These are phyloP conservation scores for Helianthus tuberosus DNA, from an alignment of 129 eudicot species.

Conservation along the genomic window DNA sequence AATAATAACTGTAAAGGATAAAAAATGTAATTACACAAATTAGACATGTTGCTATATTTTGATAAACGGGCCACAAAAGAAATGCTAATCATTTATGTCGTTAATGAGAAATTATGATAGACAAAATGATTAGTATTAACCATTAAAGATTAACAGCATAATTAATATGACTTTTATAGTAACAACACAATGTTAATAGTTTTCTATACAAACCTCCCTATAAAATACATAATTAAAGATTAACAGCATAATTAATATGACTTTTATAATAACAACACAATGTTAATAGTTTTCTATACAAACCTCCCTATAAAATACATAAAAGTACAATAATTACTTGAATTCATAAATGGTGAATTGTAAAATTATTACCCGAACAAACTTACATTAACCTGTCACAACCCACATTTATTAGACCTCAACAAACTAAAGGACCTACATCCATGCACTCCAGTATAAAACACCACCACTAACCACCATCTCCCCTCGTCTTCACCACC, in stretches of 20 bases:
- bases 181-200: neutral
- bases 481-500: constrained; percentile 3
- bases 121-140: neutral
- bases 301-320: too few species aligned
- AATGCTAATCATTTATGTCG: neutral
- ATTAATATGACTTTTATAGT: neutral
- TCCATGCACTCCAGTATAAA: constrained; percentile 36
- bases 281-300: too few species aligned
- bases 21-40: too few species aligned
- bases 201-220: neutral
- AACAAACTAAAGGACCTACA: constrained; percentile 34
- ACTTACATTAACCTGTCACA: neutral
- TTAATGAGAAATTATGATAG: neutral
- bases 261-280: too few species aligned
- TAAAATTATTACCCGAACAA: neutral
- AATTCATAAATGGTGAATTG: neutral
- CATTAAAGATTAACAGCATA: neutral
- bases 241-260: too few species aligned
- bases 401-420: constrained; percentile 40
- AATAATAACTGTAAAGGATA: too few species aligned
- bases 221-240: too few species aligned
- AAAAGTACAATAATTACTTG: neutral
- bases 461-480: constrained; percentile 28
- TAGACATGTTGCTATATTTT: too few species aligned
- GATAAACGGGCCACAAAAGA: too few species aligned